Base-by-base conservation (phyloP, 2,329 filamentous ascomycete species). In the Metarhizium brunneum region DNA sequence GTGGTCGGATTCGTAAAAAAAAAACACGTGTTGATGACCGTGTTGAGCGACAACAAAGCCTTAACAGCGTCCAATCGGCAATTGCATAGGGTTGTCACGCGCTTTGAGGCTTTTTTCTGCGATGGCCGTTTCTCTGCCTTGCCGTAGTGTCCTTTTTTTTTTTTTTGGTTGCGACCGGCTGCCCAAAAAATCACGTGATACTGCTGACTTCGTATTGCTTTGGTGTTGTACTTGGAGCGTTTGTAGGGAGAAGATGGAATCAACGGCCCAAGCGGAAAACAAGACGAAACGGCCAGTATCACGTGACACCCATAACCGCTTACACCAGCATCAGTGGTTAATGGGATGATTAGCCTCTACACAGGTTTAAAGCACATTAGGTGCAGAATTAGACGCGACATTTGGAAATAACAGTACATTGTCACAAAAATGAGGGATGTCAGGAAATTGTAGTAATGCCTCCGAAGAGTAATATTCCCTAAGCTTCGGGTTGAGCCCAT, bases 111-210 rank as follows among this genome's bases (percentile, higher is more conserved):
- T 58, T 45, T 45, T 62, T 56, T 25, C 6, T 55, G 59, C 57
- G 60, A 62, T 61, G 57, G 57, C 60, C 61, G 54, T 54, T 52
- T 63, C 54, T 56, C 53, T 57, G 52, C 52, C 52, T 40, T 52
- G 54, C 53, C 49, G 57, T 63, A 50, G 57, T 63, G 10, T 43
- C 63, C 61, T 61, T 58, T 59, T 62, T 58, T 63, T 61, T 58
- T 58, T 57, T 55, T 20, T 20, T 2, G 50, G 52, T 63, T 59
- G 62, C 62, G 58, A 65, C 62, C 61, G 61, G 59, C 62, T 64
- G 65, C 52, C 54, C 50, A 55, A 49, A 61, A 61, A 61, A 50
- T 70, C 68, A 70, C 68, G 68, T 70, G 68, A 69, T 57, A n/a
- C 16, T 4, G 18, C 43, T 47, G 43, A 11, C 6, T 18, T 16